These are phyloP conservation scores for Quercus dentata DNA, from an alignment of 306 rosid genomes.

Conservation along the genomic window DNA sequence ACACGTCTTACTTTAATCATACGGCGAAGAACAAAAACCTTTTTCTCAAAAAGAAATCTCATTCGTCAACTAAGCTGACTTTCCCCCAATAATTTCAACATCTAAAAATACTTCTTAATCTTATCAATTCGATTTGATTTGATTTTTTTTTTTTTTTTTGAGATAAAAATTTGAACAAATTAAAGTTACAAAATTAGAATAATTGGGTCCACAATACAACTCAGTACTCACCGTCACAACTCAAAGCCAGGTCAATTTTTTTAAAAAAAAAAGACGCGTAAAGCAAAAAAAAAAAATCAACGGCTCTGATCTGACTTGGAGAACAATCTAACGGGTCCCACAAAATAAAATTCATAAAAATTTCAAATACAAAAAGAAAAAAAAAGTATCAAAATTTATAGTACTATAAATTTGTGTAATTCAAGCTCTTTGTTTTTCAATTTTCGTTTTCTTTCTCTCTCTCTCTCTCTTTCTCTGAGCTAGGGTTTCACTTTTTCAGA, in stretches of 20 bases:
- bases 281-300: neutral
- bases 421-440: constrained; percentile 11
- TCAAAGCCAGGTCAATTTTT: neutral
- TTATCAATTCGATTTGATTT: neutral
- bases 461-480: neutral
- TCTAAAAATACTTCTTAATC: neutral
- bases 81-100: neutral
- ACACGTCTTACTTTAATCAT: no score
- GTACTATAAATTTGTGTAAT: neutral
- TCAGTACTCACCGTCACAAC: neutral
- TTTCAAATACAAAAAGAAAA: neutral
- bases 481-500: constrained; percentile 10
- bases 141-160: no score
- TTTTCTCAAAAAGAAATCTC: neutral
- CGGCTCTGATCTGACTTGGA: neutral
- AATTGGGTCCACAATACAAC: neutral
- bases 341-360: neutral
- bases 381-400: no score
- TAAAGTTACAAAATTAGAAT: neutral
- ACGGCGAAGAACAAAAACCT: no score
- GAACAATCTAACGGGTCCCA: neutral
- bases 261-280: neutral
- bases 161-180: no score
- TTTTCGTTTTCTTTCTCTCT: neutral
- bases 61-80: neutral